A percentile compares a stretch with the other conserved stretches of the same genome.
These are phyloP conservation scores for Cladosporium sp. DNA, from an alignment of 2,329 filamentous ascomycete genomes.

Conservation along the genomic window DNA sequence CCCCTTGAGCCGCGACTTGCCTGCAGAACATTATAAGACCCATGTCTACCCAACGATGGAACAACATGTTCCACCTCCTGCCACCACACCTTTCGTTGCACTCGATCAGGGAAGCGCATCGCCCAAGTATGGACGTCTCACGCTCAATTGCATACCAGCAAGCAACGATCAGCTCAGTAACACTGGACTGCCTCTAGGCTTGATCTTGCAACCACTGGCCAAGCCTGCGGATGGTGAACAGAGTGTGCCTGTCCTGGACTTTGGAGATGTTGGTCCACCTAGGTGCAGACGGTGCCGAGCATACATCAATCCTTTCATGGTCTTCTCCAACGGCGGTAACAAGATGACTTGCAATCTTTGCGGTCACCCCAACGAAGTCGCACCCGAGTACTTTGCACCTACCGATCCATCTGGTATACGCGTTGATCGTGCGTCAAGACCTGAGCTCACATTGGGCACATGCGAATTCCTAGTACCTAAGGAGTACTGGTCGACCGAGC, in stretches of 20 bases:
- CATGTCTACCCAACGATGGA: conserved; percentile 96
- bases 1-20: conserved; percentile 74
- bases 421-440: conserved; percentile 81
- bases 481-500: conserved; percentile 96
- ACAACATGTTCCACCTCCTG: conserved; percentile 83
- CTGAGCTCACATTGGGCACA: conserved; percentile 84
- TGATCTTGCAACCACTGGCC: conserved; percentile 85
- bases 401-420: conserved; percentile 82
- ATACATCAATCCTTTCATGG: conserved; percentile 99
- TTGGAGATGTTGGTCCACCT: conserved; percentile 84
- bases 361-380: conserved; percentile 92
- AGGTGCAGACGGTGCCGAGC: conserved; percentile 88
- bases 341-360: conserved; percentile 99
- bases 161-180: conserved; percentile 73
- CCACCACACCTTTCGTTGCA: conserved; percentile 84
- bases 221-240: conserved; percentile 77
- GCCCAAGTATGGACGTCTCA: conserved; percentile 86
- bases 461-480: conserved; percentile 97
- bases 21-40: conserved; percentile 77
- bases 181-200: conserved; percentile 79
- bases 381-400: conserved; percentile 87
- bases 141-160: conserved; percentile 87
- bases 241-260: conserved; percentile 87
- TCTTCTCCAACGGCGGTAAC: conserved; percentile 87
- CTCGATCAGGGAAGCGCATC: conserved; percentile 95